phyloP scores from a whole-genome alignment of 2,329 filamentous ascomycete species.

The Coniosporium tulheliwenetii region DNA sequence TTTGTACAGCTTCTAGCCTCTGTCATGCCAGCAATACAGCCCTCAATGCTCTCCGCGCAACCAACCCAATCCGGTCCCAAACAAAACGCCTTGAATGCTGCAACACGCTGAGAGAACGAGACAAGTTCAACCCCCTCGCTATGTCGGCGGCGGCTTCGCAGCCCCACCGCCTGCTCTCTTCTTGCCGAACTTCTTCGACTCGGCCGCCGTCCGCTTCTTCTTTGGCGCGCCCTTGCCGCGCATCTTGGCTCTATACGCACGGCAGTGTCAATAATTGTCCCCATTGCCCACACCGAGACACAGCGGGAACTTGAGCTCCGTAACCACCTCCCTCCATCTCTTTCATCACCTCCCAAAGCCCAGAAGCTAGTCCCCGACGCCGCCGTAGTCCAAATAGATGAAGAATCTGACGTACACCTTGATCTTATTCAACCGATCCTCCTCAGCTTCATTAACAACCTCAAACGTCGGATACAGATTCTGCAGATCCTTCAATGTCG shows the following conservation, averaged over 20 bases:
- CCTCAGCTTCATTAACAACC: slow-evolving; percentile 60
- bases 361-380: not conserved
- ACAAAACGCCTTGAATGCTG: no score
- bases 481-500: slow-evolving; percentile 58
- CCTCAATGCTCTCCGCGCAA: no score
- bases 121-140: no score
- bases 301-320: not conserved
- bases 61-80: no score
- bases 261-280: no score
- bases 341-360: slow-evolving; percentile 2
- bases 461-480: slow-evolving; percentile 52
- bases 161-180: slow-evolving; percentile 19
- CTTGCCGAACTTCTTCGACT: slow-evolving; percentile 32
- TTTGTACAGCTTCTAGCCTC: no score
- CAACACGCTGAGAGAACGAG: no score
- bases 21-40: no score
- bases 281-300: not conserved
- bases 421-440: slow-evolving; percentile 64
- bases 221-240: slow-evolving; percentile 80
- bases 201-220: slow-evolving; percentile 57
- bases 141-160: not conserved
- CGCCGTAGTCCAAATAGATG: slow-evolving; percentile 2
- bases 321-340: not conserved
- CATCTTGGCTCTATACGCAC: slow-evolving; percentile 30
- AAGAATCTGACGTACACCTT: slow-evolving; percentile 19